phyloP scores from a whole-genome alignment of 1,284 basidiomycete species.

The Gymnopus androsaceus region DNA sequence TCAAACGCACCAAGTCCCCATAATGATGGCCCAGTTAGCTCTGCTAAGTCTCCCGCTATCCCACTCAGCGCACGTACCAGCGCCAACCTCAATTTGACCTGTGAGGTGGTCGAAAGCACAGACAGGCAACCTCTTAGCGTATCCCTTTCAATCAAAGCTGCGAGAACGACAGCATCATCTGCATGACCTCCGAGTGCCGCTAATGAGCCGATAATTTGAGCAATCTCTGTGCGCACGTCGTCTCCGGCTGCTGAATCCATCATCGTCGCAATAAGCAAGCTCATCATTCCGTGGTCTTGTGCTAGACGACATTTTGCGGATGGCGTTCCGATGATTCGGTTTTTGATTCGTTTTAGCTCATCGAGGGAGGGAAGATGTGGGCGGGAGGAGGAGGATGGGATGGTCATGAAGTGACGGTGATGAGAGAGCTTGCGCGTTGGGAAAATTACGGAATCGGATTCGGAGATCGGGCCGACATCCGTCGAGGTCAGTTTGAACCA shows the following conservation, averaged over 20 bases:
- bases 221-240: conserved; percentile 67
- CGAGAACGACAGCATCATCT: conserved; percentile 43
- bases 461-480: too few species aligned
- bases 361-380: not conserved
- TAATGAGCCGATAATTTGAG: conserved; percentile 71
- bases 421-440: too few species aligned
- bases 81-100: conserved; percentile 50
- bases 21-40: conserved; percentile 63
- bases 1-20: conserved; percentile 54
- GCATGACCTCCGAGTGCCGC: conserved; percentile 68
- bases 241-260: conserved; percentile 45
- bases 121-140: conserved; percentile 59
- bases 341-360: conserved; percentile 65
- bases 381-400: not conserved
- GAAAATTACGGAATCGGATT: too few species aligned
- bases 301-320: conserved; percentile 62
- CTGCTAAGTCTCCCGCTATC: conserved; percentile 57
- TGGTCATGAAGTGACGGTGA: too few species aligned
- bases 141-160: conserved; percentile 54
- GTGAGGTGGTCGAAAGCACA: conserved; percentile 47
- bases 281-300: conserved; percentile 52
- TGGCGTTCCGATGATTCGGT: conserved; percentile 74
- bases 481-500: too few species aligned
- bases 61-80: conserved; percentile 63
- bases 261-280: conserved; percentile 59